Evolutionary conservation across 2,329 filamentous ascomycete genomes (phyloP), one percentile per base, ranked within the genome.

Genomic region (Ophiocordyceps camponoti-saundersi): DNA sequence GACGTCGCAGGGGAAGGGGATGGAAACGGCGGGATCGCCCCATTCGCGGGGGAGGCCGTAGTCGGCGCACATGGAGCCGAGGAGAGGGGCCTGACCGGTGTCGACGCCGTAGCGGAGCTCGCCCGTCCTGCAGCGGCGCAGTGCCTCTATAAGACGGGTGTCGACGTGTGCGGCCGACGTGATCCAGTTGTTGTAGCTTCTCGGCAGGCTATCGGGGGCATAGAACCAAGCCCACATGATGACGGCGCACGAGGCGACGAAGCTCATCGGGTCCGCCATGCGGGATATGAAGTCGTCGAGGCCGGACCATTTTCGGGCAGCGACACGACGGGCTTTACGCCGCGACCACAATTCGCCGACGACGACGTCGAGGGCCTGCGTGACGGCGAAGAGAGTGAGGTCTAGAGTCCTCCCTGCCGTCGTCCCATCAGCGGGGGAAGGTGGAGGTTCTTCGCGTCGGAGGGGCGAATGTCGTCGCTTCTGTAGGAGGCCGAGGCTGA

Each of bases 151-250:
- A 23, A 94, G 73, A 7, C 86, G 82, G 15, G 64, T 56, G 59
- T 94, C 87, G 20, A 92, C 78, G 42, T 80, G 72, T 3, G 87
- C 86, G 3, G 82, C 83, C 21, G 80, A 79, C 40, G 73, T 77
- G 54, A 94, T 92, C 86, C 87, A 93, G 58, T 79, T 81, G 55
- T 79, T 81, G 65, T 93, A 93, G 40, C 80, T 72, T 26, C 67
- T 71, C 2, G 87, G 87, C 1, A 94, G 71, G 20, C 76, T 72
- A 34, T 76, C 70, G 0, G 86, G 85, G 11, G 69, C 61, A 65
- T 90, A 94, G 59, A 93, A 81, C 84, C 85, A 94, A 18, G 85
- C 75, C 82, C 85, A 90, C 87, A 93, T 94, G 53, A 93, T 80
- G 36, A 85, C 65, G 21, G 80, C 82, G 39, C 76, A 79, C 20